Conservation (phyloP, 1,139 yeast species). For the Hyphopichia buzzinii region DNA sequence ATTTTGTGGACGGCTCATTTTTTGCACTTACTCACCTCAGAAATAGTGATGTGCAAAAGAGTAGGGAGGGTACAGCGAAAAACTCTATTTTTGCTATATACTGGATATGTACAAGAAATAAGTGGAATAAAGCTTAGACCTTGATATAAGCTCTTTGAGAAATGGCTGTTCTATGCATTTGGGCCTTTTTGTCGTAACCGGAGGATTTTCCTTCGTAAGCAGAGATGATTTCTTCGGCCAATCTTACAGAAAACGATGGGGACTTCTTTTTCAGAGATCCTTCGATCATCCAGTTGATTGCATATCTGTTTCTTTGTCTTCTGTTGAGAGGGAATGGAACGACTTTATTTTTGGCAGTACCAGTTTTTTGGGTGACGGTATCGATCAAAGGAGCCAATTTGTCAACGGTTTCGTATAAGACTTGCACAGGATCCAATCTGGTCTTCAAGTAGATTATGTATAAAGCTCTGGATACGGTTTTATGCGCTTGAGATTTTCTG, state of each 20-base stretch:
- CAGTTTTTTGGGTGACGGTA: constrained; percentile 76
- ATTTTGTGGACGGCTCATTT: too few species aligned
- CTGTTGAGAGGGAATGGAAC: constrained; percentile 82
- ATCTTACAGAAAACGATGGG: constrained; percentile 78
- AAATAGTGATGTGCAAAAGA: too few species aligned
- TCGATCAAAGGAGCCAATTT: constrained; percentile 82
- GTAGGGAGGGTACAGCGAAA: too few species aligned
- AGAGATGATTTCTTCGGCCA: constrained; percentile 83
- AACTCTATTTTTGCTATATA: too few species aligned
- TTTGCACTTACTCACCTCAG: too few species aligned
- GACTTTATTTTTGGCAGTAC: constrained; percentile 76
- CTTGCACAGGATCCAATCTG: constrained; percentile 72
- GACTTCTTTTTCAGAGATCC: constrained; percentile 79
- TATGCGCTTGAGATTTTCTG: constrained; percentile 78
- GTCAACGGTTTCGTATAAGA: constrained; percentile 73
- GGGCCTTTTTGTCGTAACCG: constrained; percentile 80
- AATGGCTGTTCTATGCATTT: constrained; percentile 83
- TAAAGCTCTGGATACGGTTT: constrained; percentile 70
- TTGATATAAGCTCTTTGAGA: constrained; percentile 73
- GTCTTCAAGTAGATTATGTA: constrained; percentile 74
- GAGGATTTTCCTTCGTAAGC: constrained; percentile 78
- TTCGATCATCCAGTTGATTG: constrained; percentile 87
- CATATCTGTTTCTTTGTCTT: constrained; percentile 81
- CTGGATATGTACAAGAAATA: neutral
- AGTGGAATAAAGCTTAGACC: constrained; percentile 19